Conservation (phyloP, 208 protist genomes). For the Leishmania lainsoni region DNA sequence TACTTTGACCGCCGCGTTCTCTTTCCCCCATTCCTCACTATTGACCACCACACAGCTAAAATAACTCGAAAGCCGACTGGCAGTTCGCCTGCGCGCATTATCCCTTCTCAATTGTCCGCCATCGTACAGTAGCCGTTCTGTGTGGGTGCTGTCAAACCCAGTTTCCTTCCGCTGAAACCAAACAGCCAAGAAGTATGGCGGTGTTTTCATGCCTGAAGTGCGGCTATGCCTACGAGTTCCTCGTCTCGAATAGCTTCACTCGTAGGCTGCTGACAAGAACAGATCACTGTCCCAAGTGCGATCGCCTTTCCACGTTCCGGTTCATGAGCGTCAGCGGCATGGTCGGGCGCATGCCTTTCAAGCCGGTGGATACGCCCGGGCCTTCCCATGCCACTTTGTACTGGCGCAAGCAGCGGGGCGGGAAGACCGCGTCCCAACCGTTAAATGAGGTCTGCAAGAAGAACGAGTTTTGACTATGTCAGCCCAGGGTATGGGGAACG, state of each 20-base stretch:
- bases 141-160: not conserved
- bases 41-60: not conserved
- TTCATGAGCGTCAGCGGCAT: slow-evolving; percentile 83
- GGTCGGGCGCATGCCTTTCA: slow-evolving; percentile 72
- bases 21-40: not conserved
- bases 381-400: slow-evolving; percentile 79
- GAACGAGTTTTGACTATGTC: slow-evolving; percentile 45
- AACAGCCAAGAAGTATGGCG: slow-evolving; percentile 45
- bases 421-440: slow-evolving; percentile 49
- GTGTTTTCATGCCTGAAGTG: slow-evolving; percentile 78
- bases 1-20: not conserved
- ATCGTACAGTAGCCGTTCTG: not conserved
- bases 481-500: not conserved
- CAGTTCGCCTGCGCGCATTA: not conserved
- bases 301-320: slow-evolving; percentile 60
- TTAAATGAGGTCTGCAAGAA: slow-evolving; percentile 63
- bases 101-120: not conserved
- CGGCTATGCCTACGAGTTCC: slow-evolving; percentile 81
- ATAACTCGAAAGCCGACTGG: not conserved
- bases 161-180: not conserved
- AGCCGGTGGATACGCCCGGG: slow-evolving; percentile 55
- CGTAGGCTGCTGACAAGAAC: slow-evolving; percentile 48
- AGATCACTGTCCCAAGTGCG: slow-evolving; percentile 76
- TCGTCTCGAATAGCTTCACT: slow-evolving; percentile 70
- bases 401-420: slow-evolving; percentile 66